Evolutionary conservation across 495 filamentous ascomycete species (phyloP).

Genomic region (Cryomyces antarcticus): DNA sequence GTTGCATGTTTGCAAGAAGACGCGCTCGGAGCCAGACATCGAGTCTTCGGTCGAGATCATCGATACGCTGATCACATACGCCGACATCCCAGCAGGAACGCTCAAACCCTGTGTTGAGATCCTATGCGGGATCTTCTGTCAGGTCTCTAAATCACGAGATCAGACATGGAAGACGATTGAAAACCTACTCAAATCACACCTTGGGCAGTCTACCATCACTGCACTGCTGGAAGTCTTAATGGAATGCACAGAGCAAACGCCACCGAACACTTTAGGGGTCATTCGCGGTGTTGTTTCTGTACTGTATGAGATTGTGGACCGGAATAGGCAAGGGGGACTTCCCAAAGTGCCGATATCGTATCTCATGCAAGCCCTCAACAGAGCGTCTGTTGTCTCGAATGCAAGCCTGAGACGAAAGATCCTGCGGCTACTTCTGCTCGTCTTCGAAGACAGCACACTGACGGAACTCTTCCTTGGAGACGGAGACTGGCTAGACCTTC

Average conservation of each 20-base stretch:
- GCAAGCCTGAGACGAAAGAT: conserved; percentile 5
- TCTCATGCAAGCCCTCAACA: conserved; percentile 7
- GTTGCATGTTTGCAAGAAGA: conserved; percentile 54
- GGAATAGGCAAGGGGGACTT: conserved; percentile 4
- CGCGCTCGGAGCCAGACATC: conserved; percentile 52
- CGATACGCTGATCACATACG: conserved; percentile 60
- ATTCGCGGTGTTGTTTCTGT: neutral
- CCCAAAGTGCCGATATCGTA: conserved; percentile 9
- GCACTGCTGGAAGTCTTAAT: conserved; percentile 10
- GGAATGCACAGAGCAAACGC: neutral
- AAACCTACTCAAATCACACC: conserved; percentile 61
- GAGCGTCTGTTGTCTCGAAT: conserved; percentile 2
- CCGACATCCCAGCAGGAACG: conserved; percentile 46
- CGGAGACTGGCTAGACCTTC: conserved; percentile 10
- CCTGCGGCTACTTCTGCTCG: conserved; percentile 2
- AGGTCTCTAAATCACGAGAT: conserved; percentile 46
- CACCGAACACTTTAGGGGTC: neutral
- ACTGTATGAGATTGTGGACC: neutral
- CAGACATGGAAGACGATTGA: conserved; percentile 56
- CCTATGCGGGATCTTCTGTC: conserved; percentile 62
- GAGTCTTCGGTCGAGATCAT: conserved; percentile 56
- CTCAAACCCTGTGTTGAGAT: conserved; percentile 54
- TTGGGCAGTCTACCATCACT: conserved; percentile 29
- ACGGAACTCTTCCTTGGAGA: conserved; percentile 6
- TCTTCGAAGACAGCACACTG: conserved; percentile 5